Conservation (phyloP, 1,139 yeast species). For the Spencermartinsiella ligniputridi region DNA sequence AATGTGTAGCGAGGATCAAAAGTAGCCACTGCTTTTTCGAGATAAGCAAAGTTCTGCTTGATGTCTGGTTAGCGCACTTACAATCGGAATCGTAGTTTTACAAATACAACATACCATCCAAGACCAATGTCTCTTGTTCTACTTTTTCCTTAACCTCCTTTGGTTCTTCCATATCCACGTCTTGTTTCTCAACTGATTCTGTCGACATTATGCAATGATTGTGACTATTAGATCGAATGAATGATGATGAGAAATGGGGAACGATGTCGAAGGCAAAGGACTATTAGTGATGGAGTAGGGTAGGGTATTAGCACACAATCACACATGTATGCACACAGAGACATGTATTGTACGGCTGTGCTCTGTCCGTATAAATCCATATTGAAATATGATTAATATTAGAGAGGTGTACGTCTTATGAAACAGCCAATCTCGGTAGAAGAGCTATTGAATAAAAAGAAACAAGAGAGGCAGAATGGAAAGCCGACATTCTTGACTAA, state of each 20-base stretch:
- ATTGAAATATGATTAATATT: neutral
- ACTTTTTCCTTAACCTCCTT: conserved; percentile 1
- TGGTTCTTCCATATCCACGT: conserved; percentile 10
- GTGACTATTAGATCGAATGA: too few species aligned
- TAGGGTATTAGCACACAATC: too few species aligned
- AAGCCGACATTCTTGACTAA: conserved; percentile 49
- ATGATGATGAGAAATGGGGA: too few species aligned
- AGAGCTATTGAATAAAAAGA: conserved; percentile 37
- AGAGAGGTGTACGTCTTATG: too few species aligned
- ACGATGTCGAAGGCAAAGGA: too few species aligned
- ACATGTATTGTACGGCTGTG: too few species aligned
- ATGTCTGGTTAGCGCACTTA: conserved; percentile 42
- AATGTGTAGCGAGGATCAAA: conserved; percentile 85
- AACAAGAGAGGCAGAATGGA: conserved; percentile 22
- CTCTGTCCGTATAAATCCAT: neutral
- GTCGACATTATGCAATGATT: neutral
- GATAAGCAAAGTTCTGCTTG: conserved; percentile 49
- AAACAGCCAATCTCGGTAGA: conserved; percentile 39
- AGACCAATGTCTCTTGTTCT: conserved; percentile 15
- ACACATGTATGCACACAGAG: too few species aligned
- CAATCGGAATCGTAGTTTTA: neutral
- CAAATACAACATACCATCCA: conserved; percentile 12
- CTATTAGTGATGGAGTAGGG: too few species aligned
- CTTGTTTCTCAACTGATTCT: conserved; percentile 5
- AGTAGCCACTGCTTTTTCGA: conserved; percentile 67